Evolutionary conservation across 106 monocot species (phyloP).

Genomic region (Posidonia australis): DNA sequence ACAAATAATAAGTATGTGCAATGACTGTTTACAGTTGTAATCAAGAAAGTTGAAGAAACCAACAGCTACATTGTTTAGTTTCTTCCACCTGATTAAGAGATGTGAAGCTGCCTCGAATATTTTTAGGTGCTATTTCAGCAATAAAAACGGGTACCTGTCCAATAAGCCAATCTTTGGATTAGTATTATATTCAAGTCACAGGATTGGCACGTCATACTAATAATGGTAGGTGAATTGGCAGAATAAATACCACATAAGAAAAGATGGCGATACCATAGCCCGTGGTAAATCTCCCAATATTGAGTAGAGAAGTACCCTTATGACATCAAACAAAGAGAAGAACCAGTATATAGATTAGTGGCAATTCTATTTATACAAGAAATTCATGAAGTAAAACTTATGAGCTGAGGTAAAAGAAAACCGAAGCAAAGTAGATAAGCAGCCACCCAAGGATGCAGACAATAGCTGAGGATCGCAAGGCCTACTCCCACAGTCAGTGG

Average conservation of each 20-base stretch:
- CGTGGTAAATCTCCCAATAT: constrained; percentile 39
- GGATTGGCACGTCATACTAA: not conserved
- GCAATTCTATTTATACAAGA: not conserved
- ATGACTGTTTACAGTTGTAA: not conserved
- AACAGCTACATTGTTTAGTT: not conserved
- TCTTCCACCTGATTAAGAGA: constrained; percentile 50
- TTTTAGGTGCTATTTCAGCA: constrained; percentile 72
- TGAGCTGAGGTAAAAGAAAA: constrained; percentile 4
- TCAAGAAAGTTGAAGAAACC: not conserved
- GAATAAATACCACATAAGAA: constrained; percentile 53
- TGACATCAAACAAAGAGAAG: not conserved
- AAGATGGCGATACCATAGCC: constrained; percentile 56
- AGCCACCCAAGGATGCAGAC: constrained; percentile 68
- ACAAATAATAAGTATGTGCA: not conserved
- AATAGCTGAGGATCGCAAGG: constrained; percentile 50
- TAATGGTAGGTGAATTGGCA: too few species aligned
- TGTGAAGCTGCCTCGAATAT: constrained; percentile 59
- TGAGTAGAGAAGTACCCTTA: constrained; percentile 4
- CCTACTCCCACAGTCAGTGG: constrained; percentile 19
- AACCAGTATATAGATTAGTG: not conserved
- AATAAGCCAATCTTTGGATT: not conserved
- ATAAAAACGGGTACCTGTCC: constrained; percentile 66
- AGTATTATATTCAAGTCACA: not conserved
- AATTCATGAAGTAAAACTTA: not conserved
- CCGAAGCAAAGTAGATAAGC: constrained; percentile 42